Base-by-base conservation (phyloP, 192 early-diverging fungal species). In the Irineochytrium annulatum region DNA sequence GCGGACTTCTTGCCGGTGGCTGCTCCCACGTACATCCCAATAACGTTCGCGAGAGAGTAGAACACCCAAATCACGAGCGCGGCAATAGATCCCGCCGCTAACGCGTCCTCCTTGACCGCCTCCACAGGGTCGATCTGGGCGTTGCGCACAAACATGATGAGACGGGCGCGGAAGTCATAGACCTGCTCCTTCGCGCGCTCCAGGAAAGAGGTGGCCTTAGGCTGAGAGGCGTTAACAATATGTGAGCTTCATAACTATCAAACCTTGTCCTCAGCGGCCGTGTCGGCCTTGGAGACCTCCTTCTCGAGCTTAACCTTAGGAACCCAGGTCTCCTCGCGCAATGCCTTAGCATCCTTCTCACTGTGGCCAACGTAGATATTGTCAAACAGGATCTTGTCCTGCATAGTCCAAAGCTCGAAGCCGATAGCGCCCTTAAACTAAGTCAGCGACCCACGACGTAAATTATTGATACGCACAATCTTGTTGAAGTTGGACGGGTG, bases 331-430 rank as follows among this genome's bases (percentile, higher is more conserved):
- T 95, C 84, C 3, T 86, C 74, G 14, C 89, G 81, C 46, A 94
- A 78, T 32, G 74, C 68, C 54, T 83, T 74, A 20, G 92, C 93
- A 33, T 84, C 82, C 16, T 70, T 69, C 16, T 71, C 78, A 64
- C 73, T 84, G 77, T 87, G 76, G 43, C 91, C 91, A 58, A 95
- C 68, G 72, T 91, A 93, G 54, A 95, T 88, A 72, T 94, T 95
- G 78, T 95, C 89, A 59, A 95, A 94, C 24, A 87, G 75, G 55
- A 93, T 91, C 28, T 81, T 76, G 55, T 87, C 73, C 75, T 92
- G 89, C 89, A 95, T 94, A 41, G 89, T 91, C 92, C 92, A 95
- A 59, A 95, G 73, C 73, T 95, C 93, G 60, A 94, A 92, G 8
- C 93, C 93, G 59, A 93, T 75, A 30, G 86, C 91, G 63, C 80